Evolutionary conservation across 129 eudicot species (phyloP).

Genomic region (Escallonia herrerae): DNA sequence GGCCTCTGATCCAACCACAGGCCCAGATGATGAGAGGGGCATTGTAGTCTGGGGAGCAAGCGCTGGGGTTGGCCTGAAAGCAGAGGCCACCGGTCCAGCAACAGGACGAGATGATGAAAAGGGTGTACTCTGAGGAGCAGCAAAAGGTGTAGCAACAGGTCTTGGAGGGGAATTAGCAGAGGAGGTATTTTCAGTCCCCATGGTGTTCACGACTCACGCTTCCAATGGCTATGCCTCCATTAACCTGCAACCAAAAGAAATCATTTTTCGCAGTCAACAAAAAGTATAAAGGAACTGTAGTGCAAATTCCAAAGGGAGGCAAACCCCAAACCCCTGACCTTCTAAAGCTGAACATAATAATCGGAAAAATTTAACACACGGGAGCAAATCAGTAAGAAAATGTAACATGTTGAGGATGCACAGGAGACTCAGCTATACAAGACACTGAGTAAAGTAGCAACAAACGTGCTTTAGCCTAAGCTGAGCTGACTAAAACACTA

Average conservation of each 20-base stretch:
- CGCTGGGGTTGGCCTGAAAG: constrained; percentile 45
- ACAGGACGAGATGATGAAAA: constrained; percentile 65
- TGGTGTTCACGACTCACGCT: constrained; percentile 23
- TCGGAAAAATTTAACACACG: too few species aligned
- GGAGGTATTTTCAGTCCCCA: constrained; percentile 83
- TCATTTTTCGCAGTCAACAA: too few species aligned
- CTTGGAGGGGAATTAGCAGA: constrained; percentile 45
- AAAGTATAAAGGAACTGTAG: too few species aligned
- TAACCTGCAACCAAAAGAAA: constrained; percentile 25
- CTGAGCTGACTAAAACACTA: too few species aligned
- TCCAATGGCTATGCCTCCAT: constrained; percentile 12
- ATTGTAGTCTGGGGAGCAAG: constrained; percentile 27
- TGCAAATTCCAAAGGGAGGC: too few species aligned
- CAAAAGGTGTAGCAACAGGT: constrained; percentile 68
- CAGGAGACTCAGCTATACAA: too few species aligned
- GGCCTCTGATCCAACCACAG: constrained; percentile 38
- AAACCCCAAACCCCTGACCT: too few species aligned
- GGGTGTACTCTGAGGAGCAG: constrained; percentile 57
- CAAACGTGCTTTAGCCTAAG: too few species aligned
- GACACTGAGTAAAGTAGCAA: too few species aligned
- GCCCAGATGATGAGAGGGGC: constrained; percentile 51
- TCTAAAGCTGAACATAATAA: too few species aligned
- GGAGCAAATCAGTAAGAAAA: too few species aligned
- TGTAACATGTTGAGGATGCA: too few species aligned
- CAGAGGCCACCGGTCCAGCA: constrained; percentile 53